Conservation (phyloP, 768 basidiomycete genomes). For the Amanita pseudoporphyria region DNA sequence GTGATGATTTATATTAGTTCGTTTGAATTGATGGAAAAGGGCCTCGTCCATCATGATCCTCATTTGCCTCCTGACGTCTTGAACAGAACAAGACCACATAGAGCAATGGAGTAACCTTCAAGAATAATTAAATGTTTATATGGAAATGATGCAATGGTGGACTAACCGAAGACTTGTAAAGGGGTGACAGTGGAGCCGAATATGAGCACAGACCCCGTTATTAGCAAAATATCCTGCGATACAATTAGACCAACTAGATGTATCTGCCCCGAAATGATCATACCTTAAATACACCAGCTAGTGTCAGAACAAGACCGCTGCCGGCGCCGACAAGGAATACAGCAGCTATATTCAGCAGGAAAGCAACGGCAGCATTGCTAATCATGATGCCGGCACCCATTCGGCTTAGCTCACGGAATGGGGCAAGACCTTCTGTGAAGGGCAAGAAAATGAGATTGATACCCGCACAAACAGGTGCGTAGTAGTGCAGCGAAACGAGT, state of each 20-base stretch:
- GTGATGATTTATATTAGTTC: neutral
- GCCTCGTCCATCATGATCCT: neutral
- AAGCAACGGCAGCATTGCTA: slow-evolving; percentile 80
- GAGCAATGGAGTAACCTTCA: slow-evolving; percentile 79
- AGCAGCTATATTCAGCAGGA: slow-evolving; percentile 85
- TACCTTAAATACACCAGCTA: slow-evolving; percentile 92
- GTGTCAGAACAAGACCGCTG: slow-evolving; percentile 80
- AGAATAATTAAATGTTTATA: neutral
- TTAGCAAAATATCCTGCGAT: slow-evolving; percentile 82
- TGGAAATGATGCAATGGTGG: neutral
- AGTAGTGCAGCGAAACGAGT: slow-evolving; percentile 90
- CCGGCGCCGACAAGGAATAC: slow-evolving; percentile 90
- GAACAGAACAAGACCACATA: slow-evolving; percentile 78
- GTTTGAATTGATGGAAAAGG: no score
- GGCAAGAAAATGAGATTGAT: slow-evolving; percentile 84
- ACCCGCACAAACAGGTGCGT: slow-evolving; percentile 87
- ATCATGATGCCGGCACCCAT: slow-evolving; percentile 66
- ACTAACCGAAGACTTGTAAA: slow-evolving; percentile 72
- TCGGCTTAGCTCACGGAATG: slow-evolving; percentile 62
- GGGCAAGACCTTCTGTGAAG: slow-evolving; percentile 86
- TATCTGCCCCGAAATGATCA: slow-evolving; percentile 8
- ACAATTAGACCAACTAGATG: neutral
- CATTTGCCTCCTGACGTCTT: slow-evolving; percentile 66
- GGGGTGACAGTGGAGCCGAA: slow-evolving; percentile 77
- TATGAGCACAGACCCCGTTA: slow-evolving; percentile 81